Percentiles rank a stretch among this genome's conserved stretches.
phyloP scores from a whole-genome alignment of 2,329 filamentous ascomycete genomes.

The Botrytis cinerea region DNA sequence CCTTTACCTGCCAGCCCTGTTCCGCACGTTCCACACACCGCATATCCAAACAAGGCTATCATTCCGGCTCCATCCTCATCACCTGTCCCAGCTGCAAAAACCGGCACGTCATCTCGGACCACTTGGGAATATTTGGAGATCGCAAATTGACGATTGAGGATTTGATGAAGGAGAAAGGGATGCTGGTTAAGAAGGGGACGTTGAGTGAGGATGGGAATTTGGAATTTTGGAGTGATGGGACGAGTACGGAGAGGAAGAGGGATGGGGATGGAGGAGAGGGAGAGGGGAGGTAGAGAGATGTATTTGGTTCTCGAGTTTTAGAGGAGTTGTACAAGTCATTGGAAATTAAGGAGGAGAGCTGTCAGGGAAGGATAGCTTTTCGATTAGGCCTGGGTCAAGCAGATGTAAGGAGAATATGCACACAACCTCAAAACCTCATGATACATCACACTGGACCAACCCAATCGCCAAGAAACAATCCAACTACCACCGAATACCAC shows the following conservation, averaged over 20 bases:
- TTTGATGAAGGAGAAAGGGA: conserved; percentile 73
- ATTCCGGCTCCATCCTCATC: conserved; percentile 84
- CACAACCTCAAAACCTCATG: neutral
- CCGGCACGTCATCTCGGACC: conserved; percentile 88
- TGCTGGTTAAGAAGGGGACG: conserved; percentile 69
- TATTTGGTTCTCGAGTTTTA: no score
- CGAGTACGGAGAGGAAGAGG: conserved; percentile 30
- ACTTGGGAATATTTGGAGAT: conserved; percentile 79
- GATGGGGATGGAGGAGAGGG: neutral
- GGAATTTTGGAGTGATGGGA: conserved; percentile 81
- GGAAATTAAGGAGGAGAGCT: accelerated
- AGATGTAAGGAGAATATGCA: neutral
- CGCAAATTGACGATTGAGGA: conserved; percentile 72
- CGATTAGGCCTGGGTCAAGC: neutral
- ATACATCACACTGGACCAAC: neutral
- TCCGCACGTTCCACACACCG: conserved; percentile 76
- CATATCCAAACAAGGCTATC: conserved; percentile 93
- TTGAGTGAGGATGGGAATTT: conserved; percentile 79
- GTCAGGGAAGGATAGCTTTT: neutral
- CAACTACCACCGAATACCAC: neutral
- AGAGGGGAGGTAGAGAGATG: neutral
- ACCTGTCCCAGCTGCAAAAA: conserved; percentile 84
- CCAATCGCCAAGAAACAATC: neutral
- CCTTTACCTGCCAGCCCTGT: conserved; percentile 92
- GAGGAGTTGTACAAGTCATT: neutral